phyloP scores from a whole-genome alignment of 345 rosid species.

The Psidium friedrichsthalianum region DNA sequence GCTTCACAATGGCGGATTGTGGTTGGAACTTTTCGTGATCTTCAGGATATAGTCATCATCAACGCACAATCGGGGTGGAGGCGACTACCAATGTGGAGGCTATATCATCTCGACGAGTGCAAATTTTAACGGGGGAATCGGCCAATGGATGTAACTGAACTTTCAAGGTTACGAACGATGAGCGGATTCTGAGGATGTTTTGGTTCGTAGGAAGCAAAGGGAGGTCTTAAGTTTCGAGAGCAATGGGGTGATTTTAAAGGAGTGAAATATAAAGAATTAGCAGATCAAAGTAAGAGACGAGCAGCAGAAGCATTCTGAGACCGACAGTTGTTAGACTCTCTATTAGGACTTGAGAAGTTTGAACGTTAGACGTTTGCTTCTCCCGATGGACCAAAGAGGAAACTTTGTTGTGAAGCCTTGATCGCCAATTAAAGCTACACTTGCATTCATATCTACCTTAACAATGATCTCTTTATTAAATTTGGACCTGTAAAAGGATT shows the following conservation, averaged over 20 bases:
- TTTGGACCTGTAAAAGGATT: no score
- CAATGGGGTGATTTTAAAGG: not conserved
- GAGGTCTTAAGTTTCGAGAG: not conserved
- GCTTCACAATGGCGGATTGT: not conserved
- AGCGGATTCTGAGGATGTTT: not conserved
- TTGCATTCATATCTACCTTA: no score
- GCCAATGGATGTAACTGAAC: not conserved
- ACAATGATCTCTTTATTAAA: no score
- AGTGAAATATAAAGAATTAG: not conserved
- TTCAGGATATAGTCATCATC: not conserved
- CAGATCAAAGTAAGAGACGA: not conserved
- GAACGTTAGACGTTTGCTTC: not conserved
- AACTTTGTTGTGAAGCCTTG: no score
- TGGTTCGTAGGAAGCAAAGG: no score
- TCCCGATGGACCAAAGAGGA: no score
- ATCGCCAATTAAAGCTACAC: no score
- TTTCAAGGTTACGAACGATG: not conserved
- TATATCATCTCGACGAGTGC: not conserved
- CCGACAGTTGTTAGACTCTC: not conserved
- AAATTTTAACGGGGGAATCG: not conserved
- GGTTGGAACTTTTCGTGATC: not conserved
- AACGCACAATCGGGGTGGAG: not conserved
- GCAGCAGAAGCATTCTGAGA: not conserved
- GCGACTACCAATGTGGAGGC: not conserved
- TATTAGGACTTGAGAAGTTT: no score